phyloP scores from a whole-genome alignment of 495 filamentous ascomycete species.

The Penicillium malachiteum region DNA sequence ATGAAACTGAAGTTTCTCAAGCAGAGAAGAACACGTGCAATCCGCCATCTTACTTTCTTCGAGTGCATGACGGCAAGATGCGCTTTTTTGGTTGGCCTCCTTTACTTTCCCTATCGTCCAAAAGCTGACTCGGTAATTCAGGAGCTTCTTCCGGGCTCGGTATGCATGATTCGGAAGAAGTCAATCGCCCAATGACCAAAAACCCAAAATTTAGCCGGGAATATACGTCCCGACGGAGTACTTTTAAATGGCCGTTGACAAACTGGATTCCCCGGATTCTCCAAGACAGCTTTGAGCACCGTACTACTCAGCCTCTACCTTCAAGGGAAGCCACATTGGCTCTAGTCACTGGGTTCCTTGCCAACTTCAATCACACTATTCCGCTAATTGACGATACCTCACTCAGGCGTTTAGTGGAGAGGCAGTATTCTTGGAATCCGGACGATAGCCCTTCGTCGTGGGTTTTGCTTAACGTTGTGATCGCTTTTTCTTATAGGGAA shows the following conservation, averaged over 20 bases:
- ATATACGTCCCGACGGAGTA: neutral
- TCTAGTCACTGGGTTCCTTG: conserved; percentile 14
- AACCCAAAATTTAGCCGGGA: neutral
- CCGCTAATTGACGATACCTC: conserved; percentile 9
- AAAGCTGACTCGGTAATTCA: neutral
- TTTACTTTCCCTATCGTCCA: neutral
- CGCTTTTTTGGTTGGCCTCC: conserved; percentile 17
- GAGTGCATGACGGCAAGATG: conserved; percentile 5
- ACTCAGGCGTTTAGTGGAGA: conserved; percentile 11
- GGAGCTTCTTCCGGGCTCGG: conserved; percentile 16
- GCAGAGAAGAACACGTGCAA: neutral
- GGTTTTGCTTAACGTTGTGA: conserved; percentile 19
- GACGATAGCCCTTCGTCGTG: conserved; percentile 24
- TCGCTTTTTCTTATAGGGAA: conserved; percentile 22
- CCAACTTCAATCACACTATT: conserved; percentile 12
- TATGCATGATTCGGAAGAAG: neutral
- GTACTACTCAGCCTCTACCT: conserved; percentile 14
- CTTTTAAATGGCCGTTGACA: conserved; percentile 8
- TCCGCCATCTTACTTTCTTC: neutral
- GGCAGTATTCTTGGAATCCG: conserved; percentile 20
- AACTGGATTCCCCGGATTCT: conserved; percentile 17
- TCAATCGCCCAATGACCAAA: neutral
- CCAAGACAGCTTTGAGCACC: conserved; percentile 8
- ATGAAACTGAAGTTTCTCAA: neutral
- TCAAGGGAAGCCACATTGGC: conserved; percentile 6